Conservation (phyloP, 1,284 basidiomycete genomes). For the Sanghuangporus baumii region DNA sequence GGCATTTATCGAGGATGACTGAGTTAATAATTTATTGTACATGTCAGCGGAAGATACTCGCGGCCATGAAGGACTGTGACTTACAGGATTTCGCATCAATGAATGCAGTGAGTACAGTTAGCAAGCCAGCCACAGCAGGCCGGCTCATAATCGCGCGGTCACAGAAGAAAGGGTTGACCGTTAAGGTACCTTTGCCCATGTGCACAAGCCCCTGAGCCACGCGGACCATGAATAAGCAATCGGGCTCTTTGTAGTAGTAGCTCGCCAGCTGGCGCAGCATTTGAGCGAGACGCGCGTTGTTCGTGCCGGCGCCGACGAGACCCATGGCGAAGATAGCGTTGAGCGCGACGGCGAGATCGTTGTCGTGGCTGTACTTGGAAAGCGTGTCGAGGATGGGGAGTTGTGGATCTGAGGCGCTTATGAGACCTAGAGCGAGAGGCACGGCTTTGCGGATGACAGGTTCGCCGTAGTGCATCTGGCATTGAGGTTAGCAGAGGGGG, state of each 20-base stretch:
- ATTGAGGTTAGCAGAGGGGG: not conserved
- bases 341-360: constrained; percentile 90
- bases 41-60: not conserved
- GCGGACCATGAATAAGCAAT: constrained; percentile 95
- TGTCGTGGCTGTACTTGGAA: constrained; percentile 99
- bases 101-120: constrained; percentile 87
- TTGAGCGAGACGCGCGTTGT: constrained; percentile 95
- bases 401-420: constrained; percentile 94
- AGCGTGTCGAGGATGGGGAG: constrained; percentile 95
- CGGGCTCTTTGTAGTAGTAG: constrained; percentile 97
- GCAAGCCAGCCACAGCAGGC: constrained; percentile 86
- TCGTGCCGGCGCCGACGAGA: constrained; percentile 95
- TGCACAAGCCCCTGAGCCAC: constrained; percentile 95
- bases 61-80: constrained; percentile 30
- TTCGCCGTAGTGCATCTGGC: constrained; percentile 97
- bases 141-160: constrained; percentile 90
- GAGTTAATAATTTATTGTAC: constrained; percentile 5
- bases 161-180: constrained; percentile 96
- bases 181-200: constrained; percentile 99
- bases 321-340: constrained; percentile 99
- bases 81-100: constrained; percentile 90
- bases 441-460: constrained; percentile 89
- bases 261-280: constrained; percentile 96
- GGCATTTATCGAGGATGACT: constrained; percentile 92
- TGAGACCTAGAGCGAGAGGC: constrained; percentile 93